Base-by-base conservation (phyloP, 2,329 filamentous ascomycete genomes). In the Aspergillus terreus region DNA sequence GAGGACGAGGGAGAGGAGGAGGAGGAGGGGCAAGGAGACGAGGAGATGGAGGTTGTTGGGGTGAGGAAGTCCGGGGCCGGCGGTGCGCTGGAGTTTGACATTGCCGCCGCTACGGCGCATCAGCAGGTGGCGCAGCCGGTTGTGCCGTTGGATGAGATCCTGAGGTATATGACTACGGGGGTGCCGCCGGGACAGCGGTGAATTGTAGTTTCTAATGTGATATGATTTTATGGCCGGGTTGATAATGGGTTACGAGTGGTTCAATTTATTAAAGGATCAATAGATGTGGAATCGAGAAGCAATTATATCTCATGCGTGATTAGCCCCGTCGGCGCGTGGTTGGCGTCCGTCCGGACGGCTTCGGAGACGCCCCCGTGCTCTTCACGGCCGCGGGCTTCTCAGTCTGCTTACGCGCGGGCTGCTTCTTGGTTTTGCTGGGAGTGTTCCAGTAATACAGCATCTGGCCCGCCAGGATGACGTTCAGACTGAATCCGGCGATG, bases 381-480 rank as follows among this genome's bases (percentile, higher is more conserved):
- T 67, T 59, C 35, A 60, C 73, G 52, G 56, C 64, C 11, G 69
- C 59, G 51, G 66, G 63, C 44, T 68, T 63, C 11, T 58, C 57
- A 12, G 42, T 40, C 12, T 52, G 32, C 56, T 63, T 61, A 57
- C 50, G 54, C 19, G 55, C 51, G 15, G 56, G 55, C 52, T 65
- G 79, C 46, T 53, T 47, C 50, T 67, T 67, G 42, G 72, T 68
- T 56, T 67, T 71, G 25, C 68, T 61, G 3, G 78, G 70, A 46
- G 71, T 76, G 65, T 96, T 96, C 94, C 94, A 99, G 79, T 97
- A 97, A 75, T 92, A 95, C 25, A 95, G 68, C 87, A 99, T 94
- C 77, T 99, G 94, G 36, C 81, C 74, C 12, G 92, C 92, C 52
- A 99, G 79, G 51, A 99, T 81, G 52, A 85, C 79, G 73, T 99